Evolutionary conservation across 371 early-diverging fungal species (phyloP), one percentile per base, ranked within the genome.

Genomic region (Syncephalastrum sp.): DNA sequence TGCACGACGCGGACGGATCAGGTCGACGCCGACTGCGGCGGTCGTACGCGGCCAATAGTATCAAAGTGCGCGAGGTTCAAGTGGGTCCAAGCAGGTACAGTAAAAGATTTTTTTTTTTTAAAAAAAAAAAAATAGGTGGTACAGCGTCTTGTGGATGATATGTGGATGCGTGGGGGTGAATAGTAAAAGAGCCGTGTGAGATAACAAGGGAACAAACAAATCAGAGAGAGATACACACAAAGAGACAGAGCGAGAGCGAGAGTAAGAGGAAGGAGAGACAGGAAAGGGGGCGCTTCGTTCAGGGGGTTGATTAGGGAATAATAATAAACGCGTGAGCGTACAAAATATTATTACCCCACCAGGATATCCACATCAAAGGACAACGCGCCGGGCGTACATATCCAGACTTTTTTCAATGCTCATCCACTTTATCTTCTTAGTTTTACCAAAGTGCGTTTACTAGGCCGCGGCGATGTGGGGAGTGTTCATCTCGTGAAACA

Each of bases 381-480:
- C 5, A 33, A 33, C 10, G 38, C 38, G 38, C 8, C 38, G 38
- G 8, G 38, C 38, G 12, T 12, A 33, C 38, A 33, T 33, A 3
- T 6, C 10, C 38, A 10, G 10, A 33, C 38, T 10, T 12, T 10
- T 0, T 33, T 2, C 21, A 2, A 33, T 33, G 8, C 12, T 33
- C 38, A 33, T 33, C 7, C 8, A 33, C 8, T 55, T n/a, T 17
- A 33, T 42, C 23, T 51, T 24, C 41, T 19, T 38, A 83, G 88
- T 62, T 97, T 95, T 65, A 76, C 72, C 45, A 94, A 94, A 59
- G 73, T 91, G 42, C 83, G 87, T 57, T 67, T 98, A 57, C 83
- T 98, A 38, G 98, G 98, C 33, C 93, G 93, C 72, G 98, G 98
- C 23, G 98, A 95, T 75, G 97, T 97, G 7, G 98, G 97, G 3